These are phyloP conservation scores for Solanum acaule DNA, from an alignment of 257 asterid genomes.

Conservation along the genomic window DNA sequence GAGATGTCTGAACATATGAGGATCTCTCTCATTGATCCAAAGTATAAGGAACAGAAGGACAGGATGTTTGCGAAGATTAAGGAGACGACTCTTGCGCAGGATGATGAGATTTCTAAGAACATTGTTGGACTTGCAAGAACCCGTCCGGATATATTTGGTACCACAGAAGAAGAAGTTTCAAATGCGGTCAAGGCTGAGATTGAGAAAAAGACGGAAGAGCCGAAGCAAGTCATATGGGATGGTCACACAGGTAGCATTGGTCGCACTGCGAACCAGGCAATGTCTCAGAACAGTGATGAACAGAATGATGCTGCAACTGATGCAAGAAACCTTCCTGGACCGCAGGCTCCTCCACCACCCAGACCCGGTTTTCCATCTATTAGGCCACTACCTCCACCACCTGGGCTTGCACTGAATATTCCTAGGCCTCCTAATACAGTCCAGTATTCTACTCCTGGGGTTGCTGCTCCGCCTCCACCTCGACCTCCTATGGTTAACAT, in stretches of 20 bases:
- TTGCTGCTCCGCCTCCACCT: constrained; percentile 55
- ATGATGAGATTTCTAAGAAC: constrained; percentile 88
- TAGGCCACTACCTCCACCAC: constrained; percentile 84
- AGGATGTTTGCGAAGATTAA: constrained; percentile 96
- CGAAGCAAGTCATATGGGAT: constrained; percentile 98
- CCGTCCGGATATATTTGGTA: constrained; percentile 95
- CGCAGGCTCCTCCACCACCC: constrained; percentile 78
- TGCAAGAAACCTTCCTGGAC: constrained; percentile 60
- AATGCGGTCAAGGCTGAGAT: constrained; percentile 95
- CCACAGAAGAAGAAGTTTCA: constrained; percentile 96
- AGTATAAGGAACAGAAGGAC: constrained; percentile 91
- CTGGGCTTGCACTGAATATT: constrained; percentile 65
- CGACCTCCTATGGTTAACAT: constrained; percentile 55
- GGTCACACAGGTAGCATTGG: constrained; percentile 96
- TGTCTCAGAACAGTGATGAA: constrained; percentile 76
- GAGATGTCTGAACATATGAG: constrained; percentile 99
- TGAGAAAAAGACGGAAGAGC: constrained; percentile 89
- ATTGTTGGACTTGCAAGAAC: constrained; percentile 92
- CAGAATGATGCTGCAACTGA: constrained; percentile 40
- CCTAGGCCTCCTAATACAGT: constrained; percentile 48
- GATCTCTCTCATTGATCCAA: constrained; percentile 90
- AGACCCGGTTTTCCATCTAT: constrained; percentile 55
- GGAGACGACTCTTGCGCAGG: constrained; percentile 93
- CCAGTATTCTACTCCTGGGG: constrained; percentile 52
- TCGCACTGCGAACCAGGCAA: constrained; percentile 87